Conservation (phyloP, 2,329 filamentous ascomycete species). For the Knoxdaviesia proteae region DNA sequence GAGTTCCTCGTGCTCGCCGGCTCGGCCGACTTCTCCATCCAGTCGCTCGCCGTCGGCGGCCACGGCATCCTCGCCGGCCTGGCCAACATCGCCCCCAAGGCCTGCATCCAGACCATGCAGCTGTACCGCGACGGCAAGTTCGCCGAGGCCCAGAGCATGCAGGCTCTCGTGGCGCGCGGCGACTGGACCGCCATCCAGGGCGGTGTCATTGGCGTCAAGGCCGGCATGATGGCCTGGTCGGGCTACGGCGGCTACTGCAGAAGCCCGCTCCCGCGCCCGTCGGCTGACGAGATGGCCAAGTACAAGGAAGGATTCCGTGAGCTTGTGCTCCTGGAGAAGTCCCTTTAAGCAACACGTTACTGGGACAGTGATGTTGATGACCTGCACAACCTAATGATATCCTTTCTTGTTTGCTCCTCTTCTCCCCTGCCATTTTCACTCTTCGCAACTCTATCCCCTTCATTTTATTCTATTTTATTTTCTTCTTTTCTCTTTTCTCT, state of each 20-base stretch:
- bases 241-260: slow-evolving; percentile 38
- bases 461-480: too few relatives aligned
- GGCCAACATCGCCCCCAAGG: slow-evolving; percentile 49
- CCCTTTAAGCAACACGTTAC: slow-evolving; percentile 12
- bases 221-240: slow-evolving; percentile 41
- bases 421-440: not conserved
- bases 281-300: slow-evolving; percentile 21
- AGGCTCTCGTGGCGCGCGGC: slow-evolving; percentile 43
- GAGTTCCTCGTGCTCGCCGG: slow-evolving; percentile 52
- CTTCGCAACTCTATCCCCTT: not conserved
- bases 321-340: slow-evolving; percentile 28
- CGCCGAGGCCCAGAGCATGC: slow-evolving; percentile 39
- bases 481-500: not conserved
- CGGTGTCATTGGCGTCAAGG: slow-evolving; percentile 53
- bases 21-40: slow-evolving; percentile 52
- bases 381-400: too few relatives aligned
- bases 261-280: slow-evolving; percentile 29
- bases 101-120: slow-evolving; percentile 39
- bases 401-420: not conserved
- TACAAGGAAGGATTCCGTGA: slow-evolving; percentile 37
- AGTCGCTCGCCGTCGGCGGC: slow-evolving; percentile 45
- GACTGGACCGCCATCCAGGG: slow-evolving; percentile 56
- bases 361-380: too few relatives aligned
- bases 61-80: slow-evolving; percentile 53
- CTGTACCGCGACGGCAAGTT: slow-evolving; percentile 36